Evolutionary conservation across 2,329 filamentous ascomycete species (phyloP), one percentile per base, ranked within the genome.

Genomic region (Fusarium sp.): DNA sequence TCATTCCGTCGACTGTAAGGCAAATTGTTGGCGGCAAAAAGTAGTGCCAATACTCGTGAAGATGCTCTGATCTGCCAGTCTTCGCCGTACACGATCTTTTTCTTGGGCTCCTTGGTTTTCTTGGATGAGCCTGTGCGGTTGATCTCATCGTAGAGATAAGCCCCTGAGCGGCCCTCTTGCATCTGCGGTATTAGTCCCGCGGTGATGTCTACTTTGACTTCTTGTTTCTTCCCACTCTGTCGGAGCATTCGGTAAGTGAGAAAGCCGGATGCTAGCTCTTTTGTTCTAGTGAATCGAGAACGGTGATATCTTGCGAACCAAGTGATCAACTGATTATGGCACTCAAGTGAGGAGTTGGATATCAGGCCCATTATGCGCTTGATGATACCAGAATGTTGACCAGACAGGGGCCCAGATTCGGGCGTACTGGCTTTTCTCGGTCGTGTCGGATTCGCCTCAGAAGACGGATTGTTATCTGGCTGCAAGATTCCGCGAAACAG

Each of bases 21-120:
- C 29, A 79, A 70, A 58, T 89, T 91, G 76, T 97, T 97, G 25
- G 93, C 93, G 2, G 89, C 85, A 71, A 96, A 96, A 2, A 97
- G 75, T 22, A 97, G 76, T 9, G 91, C 88, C 81, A 97, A 89
- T 3, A 96, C 87, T 66, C 89, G 88, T 4, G 92, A 89, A 7
- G 90, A 90, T 10, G 91, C 91, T 73, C 88, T 90, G 53, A 96
- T 86, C 75, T 97, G 93, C 93, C 93, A 97, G 72, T 97, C 93
- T 56, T 94, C 91, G 19, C 84, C 82, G 73, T 95, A 96, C 0
- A 87, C 77, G 2, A 87, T 81, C 60, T 81, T 81, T 65, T 85
- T 85, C 7, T 82, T 76, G 28, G 82, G 80, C 29, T 85, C 83
- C 49, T 85, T 85, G 19, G 79, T 74, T 70, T 83, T 86, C 71